Evolutionary conservation across 1,284 basidiomycete species (phyloP), one percentile per base, ranked within the genome.

Genomic region (Irpex sp.): DNA sequence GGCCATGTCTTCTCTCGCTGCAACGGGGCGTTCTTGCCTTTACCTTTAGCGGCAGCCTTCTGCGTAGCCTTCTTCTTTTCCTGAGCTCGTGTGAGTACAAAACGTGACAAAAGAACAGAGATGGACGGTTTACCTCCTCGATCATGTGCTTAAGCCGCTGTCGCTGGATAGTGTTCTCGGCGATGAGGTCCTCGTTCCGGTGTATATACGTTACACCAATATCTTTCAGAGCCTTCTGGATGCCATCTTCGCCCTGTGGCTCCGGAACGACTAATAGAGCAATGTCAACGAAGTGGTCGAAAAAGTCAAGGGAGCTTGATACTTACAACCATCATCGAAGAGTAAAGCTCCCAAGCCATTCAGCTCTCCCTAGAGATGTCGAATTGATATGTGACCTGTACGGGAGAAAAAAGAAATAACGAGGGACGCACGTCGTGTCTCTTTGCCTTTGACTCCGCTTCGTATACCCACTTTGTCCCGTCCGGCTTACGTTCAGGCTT

Each of bases 121-220:
- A 26, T 26, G 21, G 21, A 6, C 31, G 31, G 40, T 66, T n/a
- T 65, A 86, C 87, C 75, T 82, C 76, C n/a, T 88, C 71, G 2
- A 82, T 81, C 31, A 78, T 81, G 19, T 56, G 54, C 63, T 81
- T 81, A 2, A 85, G 80, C 47, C 85, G 81, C 63, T 85, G 82
- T 59, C 85, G 84, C 69, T 91, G 89, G 40, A 93, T 85, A 3
- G 79, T 80, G 70, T 84, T 92, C n/a, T 86, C 82, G 3, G 79
- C 77, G 11, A 92, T 77, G 11, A 92, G 77, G n/a, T 86, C 82
- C 55, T 91, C 86, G 64, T 92, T 92, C 31, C 82, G 80, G 70
- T 92, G 90, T 31, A 81, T 89, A 66, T 92, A 92, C 61, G 78
- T 81, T 4, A 91, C 81, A 7, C 88, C 87, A 26, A 85, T 78